Evolutionary conservation across 768 basidiomycete genomes (phyloP).

Genomic region (Termitomyces sp.): DNA sequence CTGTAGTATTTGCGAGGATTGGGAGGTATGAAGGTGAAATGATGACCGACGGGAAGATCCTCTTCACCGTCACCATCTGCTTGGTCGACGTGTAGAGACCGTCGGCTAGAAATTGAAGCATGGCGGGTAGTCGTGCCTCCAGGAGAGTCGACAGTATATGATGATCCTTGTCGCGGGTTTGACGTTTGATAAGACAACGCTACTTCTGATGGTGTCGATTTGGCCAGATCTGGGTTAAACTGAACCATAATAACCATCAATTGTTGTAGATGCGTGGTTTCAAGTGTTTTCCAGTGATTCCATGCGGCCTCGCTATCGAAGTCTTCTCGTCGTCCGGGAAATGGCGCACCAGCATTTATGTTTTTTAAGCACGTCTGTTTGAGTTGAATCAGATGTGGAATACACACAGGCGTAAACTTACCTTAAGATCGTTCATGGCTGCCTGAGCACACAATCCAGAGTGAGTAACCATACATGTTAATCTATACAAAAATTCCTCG

Average conservation of each 20-base stretch:
- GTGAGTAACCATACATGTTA: neutral
- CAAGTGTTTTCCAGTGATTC: constrained; percentile 76
- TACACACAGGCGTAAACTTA: constrained; percentile 20
- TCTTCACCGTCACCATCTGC: constrained; percentile 54
- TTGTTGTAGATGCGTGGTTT: constrained; percentile 82
- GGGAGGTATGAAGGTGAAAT: constrained; percentile 89
- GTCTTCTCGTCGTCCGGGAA: constrained; percentile 84
- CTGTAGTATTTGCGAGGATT: constrained; percentile 84
- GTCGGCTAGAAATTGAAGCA: constrained; percentile 62
- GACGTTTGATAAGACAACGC: constrained; percentile 39
- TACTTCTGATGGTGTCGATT: constrained; percentile 60
- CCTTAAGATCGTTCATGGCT: constrained; percentile 85
- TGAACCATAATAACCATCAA: constrained; percentile 85
- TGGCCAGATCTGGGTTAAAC: constrained; percentile 81
- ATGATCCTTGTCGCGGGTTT: constrained; percentile 51
- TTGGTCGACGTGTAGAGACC: constrained; percentile 44
- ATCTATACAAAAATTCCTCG: constrained; percentile 6
- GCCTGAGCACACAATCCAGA: constrained; percentile 41
- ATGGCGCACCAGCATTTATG: constrained; percentile 76
- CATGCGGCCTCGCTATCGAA: constrained; percentile 82
- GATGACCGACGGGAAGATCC: constrained; percentile 63
- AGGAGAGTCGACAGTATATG: constrained; percentile 43
- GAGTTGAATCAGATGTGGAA: constrained; percentile 10
- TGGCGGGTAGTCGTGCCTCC: constrained; percentile 38
- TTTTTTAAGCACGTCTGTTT: constrained; percentile 84